These are phyloP conservation scores for Dendrobium officinale DNA, from an alignment of 106 monocot genomes.

Conservation along the genomic window DNA sequence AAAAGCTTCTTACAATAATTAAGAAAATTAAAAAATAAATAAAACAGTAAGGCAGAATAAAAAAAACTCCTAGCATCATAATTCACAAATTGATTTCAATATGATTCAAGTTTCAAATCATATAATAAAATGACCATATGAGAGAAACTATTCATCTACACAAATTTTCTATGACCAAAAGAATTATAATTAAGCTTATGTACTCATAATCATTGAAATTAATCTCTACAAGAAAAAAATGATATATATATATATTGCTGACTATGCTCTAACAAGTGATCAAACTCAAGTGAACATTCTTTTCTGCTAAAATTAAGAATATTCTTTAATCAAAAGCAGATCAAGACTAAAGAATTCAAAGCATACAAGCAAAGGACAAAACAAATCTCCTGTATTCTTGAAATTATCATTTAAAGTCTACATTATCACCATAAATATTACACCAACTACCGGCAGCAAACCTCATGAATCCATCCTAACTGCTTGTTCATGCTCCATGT, in stretches of 20 bases:
- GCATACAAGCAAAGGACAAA: not conserved
- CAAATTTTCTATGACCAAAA: not conserved
- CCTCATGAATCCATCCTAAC: not conserved
- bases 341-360: not conserved
- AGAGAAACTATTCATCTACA: not conserved
- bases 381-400: not conserved
- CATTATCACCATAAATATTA: not conserved
- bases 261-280: not conserved
- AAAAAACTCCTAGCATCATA: not conserved
- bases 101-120: not conserved
- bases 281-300: not conserved
- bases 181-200: not conserved
- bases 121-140: not conserved
- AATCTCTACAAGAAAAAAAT: not conserved
- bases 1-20: not conserved
- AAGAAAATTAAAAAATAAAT: conserved; percentile 3
- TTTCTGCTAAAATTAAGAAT: not conserved
- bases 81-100: not conserved
- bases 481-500: not conserved
- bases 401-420: not conserved
- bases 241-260: not conserved
- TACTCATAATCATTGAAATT: not conserved
- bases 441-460: not conserved
- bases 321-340: not conserved
- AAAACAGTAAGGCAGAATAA: not conserved